Evolutionary conservation across 805 yeast genomes (phyloP), one percentile per base, ranked within the genome.

Genomic region (Ogataea siamensis): DNA sequence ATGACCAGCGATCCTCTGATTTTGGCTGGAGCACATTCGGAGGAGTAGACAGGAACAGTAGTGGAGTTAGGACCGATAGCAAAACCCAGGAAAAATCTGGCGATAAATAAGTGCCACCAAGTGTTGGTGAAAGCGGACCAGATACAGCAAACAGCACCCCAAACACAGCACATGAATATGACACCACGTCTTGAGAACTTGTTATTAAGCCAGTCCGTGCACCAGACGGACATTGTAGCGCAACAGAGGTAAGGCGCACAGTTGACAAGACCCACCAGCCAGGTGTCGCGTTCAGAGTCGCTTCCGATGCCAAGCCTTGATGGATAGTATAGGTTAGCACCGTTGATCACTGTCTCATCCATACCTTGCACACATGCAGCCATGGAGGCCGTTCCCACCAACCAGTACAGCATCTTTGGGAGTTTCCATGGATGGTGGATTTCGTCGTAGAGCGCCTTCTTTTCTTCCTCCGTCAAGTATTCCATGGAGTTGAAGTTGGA

Each of bases 341-440:
- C 89, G 50, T 80, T 81, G 44, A 81, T 75, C 19, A 83, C 87
- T 7, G 85, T 68, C 58, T 82, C 87, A 60, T 82, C 88, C 80
- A 83, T 81, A 60, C 89, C 88, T 58, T 81, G 87, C 25, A 81
- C 83, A 22, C 85, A 84, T 11, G 88, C 89, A 34, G 84, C 83
- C 76, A 81, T 71, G 2, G 87, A 80, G 14, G 83, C 78, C 44
- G 80, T 71, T 11, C 78, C 72, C 34, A 82, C 76, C 36, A 81
- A 73, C 42, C 66, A 76, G 45, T 74, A 57, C 51, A 82, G 62
- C 36, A 69, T 75, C 10, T 53, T 48, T 25, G 65, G 78, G 25
- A 73, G 42, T 32, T 57, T 61, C 76, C 71, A 75, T 13, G 71
- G 73, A 34, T 68, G 71, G 22, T 67, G 60, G 25, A 53, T 52